These are phyloP conservation scores for Phytopythium mirpurense DNA, from an alignment of 352 stramenopile genomes.

Conservation along the genomic window DNA sequence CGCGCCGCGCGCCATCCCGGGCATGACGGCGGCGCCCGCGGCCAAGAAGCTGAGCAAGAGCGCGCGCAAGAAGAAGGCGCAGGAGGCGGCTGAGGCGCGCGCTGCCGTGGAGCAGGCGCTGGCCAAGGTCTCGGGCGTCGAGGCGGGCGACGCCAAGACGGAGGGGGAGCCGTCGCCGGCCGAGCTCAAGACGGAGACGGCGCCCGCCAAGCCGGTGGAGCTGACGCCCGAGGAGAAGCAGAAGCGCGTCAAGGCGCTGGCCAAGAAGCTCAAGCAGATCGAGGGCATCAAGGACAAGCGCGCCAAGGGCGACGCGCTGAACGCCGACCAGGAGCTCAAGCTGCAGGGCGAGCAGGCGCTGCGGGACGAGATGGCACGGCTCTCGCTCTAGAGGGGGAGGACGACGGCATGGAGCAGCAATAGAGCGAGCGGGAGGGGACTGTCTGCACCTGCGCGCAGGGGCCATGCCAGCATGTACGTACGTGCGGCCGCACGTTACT, in stretches of 20 bases:
- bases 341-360: conserved; percentile 58
- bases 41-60: conserved; percentile 79
- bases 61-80: conserved; percentile 80
- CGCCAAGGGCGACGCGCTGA: conserved; percentile 61
- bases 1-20: conserved; percentile 45
- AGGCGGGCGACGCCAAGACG: conserved; percentile 13
- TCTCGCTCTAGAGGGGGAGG: conserved; percentile 24
- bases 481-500: too few species aligned
- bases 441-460: too few species aligned
- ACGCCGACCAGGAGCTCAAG: conserved; percentile 80
- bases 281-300: conserved; percentile 78
- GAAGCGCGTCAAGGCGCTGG: conserved; percentile 78
- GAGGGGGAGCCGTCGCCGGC: conserved; percentile 53
- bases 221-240: conserved; percentile 76
- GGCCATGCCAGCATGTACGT: neutral
- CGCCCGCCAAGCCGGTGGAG: conserved; percentile 14
- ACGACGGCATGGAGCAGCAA: neutral
- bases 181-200: conserved; percentile 52
- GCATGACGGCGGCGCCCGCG: conserved; percentile 44
- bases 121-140: conserved; percentile 27
- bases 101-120: conserved; percentile 60
- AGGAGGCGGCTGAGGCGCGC: conserved; percentile 62
- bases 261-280: conserved; percentile 89
- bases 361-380: conserved; percentile 56
- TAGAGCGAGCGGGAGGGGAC: neutral